Conservation (phyloP, 257 asterid species). For the Penstemon eatonii region DNA sequence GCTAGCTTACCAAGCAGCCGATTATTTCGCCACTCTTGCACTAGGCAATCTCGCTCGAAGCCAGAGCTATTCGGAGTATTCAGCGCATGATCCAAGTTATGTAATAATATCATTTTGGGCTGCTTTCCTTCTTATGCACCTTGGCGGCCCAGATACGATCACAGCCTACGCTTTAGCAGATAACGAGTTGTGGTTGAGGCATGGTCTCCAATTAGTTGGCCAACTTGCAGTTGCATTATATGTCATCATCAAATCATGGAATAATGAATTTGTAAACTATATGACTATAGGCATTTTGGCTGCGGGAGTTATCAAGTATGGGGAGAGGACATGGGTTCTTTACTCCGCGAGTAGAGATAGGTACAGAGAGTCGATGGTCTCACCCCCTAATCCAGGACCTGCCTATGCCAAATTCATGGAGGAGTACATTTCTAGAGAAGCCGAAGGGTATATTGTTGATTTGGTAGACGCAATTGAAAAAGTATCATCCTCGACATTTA, state of each 20-base stretch:
- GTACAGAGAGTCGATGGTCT: constrained; percentile 41
- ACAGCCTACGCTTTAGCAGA: constrained; percentile 48
- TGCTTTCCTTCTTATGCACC: constrained; percentile 45
- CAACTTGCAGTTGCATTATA: constrained; percentile 32
- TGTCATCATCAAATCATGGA: constrained; percentile 29
- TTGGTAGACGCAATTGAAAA: constrained; percentile 16
- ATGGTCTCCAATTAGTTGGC: constrained; percentile 29
- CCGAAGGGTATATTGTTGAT: constrained; percentile 26
- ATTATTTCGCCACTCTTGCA: constrained; percentile 37
- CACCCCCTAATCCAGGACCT: constrained; percentile 52
- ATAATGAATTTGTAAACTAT: not conserved
- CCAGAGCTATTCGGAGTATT: not conserved
- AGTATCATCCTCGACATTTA: not conserved
- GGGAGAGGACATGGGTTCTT: constrained; percentile 42
- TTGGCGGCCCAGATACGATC: constrained; percentile 48
- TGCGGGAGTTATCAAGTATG: constrained; percentile 44
- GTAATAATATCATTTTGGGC: constrained; percentile 38
- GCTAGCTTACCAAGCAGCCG: constrained; percentile 32
- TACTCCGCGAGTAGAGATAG: constrained; percentile 35
- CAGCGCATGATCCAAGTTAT: not conserved
- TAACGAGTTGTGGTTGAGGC: constrained; percentile 44
- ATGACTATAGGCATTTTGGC: constrained; percentile 22
- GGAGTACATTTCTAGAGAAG: constrained; percentile 30
- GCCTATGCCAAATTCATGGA: constrained; percentile 52
- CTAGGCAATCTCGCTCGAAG: constrained; percentile 34